These are phyloP conservation scores for Linnemannia hyalina DNA, from an alignment of 192 early-diverging fungal genomes.

Conservation along the genomic window DNA sequence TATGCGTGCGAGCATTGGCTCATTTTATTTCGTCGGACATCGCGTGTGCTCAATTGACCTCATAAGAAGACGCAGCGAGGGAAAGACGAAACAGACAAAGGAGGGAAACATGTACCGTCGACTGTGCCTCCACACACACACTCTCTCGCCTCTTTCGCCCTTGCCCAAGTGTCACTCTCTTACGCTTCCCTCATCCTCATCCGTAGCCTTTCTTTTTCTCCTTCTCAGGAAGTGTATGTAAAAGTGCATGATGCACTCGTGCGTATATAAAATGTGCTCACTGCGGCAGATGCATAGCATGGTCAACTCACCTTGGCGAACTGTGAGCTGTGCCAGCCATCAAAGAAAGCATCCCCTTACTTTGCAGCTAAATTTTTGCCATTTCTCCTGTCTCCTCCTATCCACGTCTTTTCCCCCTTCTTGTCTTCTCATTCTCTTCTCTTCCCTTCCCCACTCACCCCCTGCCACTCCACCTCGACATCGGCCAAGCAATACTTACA, in stretches of 20 bases:
- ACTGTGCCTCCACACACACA: neutral
- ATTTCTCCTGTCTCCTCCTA: neutral
- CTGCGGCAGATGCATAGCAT: constrained; percentile 4
- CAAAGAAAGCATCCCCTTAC: neutral
- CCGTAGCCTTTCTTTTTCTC: too few relatives aligned
- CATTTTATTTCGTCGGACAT: neutral
- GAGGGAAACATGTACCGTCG: neutral
- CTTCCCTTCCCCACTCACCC: neutral
- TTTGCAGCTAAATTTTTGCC: neutral
- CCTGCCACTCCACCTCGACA: neutral
- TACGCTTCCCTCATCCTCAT: neutral
- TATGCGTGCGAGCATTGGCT: neutral
- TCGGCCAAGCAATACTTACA: neutral
- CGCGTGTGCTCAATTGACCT: neutral
- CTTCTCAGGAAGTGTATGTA: neutral
- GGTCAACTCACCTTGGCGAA: too few relatives aligned
- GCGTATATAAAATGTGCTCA: neutral
- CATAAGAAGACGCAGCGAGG: neutral
- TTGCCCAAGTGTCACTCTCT: neutral
- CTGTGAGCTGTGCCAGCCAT: neutral
- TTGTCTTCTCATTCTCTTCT: neutral
- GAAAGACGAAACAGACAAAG: neutral
- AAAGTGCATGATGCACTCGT: neutral
- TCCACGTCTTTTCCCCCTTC: neutral
- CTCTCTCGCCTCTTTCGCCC: neutral